phyloP scores from a whole-genome alignment of 2,329 filamentous ascomycete genomes.

The Diaporthe aspalathi region DNA sequence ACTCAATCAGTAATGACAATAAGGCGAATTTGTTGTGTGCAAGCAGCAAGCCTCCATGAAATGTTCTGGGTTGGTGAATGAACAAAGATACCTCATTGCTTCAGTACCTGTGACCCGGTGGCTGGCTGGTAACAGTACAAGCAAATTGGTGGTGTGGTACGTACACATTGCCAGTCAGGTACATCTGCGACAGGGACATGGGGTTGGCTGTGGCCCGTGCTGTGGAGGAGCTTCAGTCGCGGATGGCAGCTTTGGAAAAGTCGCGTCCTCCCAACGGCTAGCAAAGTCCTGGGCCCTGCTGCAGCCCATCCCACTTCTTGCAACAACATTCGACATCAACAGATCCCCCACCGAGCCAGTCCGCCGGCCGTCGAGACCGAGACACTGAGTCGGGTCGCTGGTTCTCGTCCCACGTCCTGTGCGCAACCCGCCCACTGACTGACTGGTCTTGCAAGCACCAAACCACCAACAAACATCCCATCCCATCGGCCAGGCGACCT shows the following conservation, averaged over 20 bases:
- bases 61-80: background rate
- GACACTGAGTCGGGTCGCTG: background rate
- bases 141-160: background rate
- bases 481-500: background rate
- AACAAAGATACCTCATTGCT: background rate
- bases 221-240: conserved; percentile 10
- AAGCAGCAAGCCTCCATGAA: background rate
- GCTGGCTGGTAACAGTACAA: background rate
- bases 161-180: background rate
- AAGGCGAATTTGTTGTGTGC: background rate
- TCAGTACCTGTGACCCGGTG: background rate
- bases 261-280: conserved; percentile 22
- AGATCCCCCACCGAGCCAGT: background rate
- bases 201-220: conserved; percentile 17
- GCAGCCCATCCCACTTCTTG: conserved; percentile 9
- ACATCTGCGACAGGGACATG: background rate
- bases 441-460: background rate
- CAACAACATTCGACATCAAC: conserved; percentile 10
- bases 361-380: background rate
- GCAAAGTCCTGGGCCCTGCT: conserved; percentile 2
- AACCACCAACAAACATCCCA: background rate
- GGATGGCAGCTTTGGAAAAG: conserved; percentile 34
- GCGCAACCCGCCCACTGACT: background rate
- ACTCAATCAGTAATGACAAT: too few species aligned
- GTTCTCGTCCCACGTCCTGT: background rate